phyloP scores from a whole-genome alignment of 2,329 filamentous ascomycete species.

The Xylaria sp. region DNA sequence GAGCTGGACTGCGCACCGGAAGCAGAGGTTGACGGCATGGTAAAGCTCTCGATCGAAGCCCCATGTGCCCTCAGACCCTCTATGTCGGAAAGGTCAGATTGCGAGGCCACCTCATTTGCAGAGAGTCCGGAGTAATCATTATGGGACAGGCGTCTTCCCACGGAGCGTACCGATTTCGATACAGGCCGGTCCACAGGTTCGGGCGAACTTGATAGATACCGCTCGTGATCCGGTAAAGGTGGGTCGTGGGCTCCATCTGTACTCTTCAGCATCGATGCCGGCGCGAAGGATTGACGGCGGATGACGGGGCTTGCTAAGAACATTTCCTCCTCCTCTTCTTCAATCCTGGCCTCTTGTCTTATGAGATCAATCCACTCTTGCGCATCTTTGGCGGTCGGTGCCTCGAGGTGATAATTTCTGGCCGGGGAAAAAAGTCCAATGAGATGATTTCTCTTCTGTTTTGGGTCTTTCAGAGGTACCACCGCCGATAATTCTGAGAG shows the following conservation, averaged over 20 bases:
- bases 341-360: conserved; percentile 81
- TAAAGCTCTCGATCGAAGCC: conserved; percentile 64
- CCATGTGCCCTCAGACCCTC: conserved; percentile 63
- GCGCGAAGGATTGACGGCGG: conserved; percentile 59
- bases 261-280: conserved; percentile 44
- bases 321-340: conserved; percentile 89
- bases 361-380: conserved; percentile 89
- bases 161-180: conserved; percentile 50
- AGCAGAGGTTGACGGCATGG: conserved; percentile 53
- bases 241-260: conserved; percentile 42
- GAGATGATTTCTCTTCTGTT: conserved; percentile 85
- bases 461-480: conserved; percentile 87
- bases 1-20: conserved; percentile 50
- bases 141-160: conserved; percentile 67
- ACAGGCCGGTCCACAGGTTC: conserved; percentile 62
- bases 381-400: conserved; percentile 76
- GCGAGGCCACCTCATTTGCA: conserved; percentile 76
- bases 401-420: conserved; percentile 91
- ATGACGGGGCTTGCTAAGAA: conserved; percentile 74
- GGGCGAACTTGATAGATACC: conserved; percentile 68
- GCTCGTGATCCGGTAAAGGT: conserved; percentile 53
- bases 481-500: conserved; percentile 92
- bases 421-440: conserved; percentile 94
- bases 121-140: conserved; percentile 73
- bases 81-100: conserved; percentile 87